Evolutionary conservation across 805 yeast species (phyloP).

Genomic region (Spathaspora passalidarum): DNA sequence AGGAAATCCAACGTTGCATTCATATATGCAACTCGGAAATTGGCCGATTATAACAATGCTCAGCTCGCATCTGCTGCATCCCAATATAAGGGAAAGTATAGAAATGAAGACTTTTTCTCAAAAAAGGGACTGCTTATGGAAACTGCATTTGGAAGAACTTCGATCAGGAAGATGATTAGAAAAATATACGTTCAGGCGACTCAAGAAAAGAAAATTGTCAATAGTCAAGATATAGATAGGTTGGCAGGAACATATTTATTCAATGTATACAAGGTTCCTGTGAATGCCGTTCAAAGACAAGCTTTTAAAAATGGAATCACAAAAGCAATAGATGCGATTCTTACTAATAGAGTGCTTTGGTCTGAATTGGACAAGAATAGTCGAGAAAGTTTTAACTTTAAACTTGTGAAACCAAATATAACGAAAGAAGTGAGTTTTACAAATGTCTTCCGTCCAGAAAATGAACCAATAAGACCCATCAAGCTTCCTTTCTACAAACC

Average conservation of each 20-base stretch:
- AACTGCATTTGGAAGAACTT: conserved; percentile 30
- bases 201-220: not conserved
- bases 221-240: conserved; percentile 4
- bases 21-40: conserved; percentile 27
- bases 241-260: conserved; percentile 27
- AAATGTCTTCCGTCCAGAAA: not conserved
- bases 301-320: not conserved
- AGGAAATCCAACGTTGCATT: conserved; percentile 40
- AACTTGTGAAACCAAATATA: not conserved
- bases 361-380: not conserved
- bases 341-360: not conserved
- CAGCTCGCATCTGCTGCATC: conserved; percentile 17
- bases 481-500: not conserved
- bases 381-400: not conserved
- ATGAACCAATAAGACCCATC: not conserved
- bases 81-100: conserved; percentile 28
- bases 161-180: conserved; percentile 22
- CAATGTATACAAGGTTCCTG: conserved; percentile 18
- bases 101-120: conserved; percentile 18
- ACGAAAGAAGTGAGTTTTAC: not conserved
- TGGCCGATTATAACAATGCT: conserved; percentile 24
- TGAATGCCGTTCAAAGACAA: conserved; percentile 13
- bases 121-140: conserved; percentile 25
- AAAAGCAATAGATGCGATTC: not conserved
- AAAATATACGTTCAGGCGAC: conserved; percentile 14